phyloP scores from a whole-genome alignment of 1,284 basidiomycete genomes.

The Mycosarcoma mackinlayi region DNA sequence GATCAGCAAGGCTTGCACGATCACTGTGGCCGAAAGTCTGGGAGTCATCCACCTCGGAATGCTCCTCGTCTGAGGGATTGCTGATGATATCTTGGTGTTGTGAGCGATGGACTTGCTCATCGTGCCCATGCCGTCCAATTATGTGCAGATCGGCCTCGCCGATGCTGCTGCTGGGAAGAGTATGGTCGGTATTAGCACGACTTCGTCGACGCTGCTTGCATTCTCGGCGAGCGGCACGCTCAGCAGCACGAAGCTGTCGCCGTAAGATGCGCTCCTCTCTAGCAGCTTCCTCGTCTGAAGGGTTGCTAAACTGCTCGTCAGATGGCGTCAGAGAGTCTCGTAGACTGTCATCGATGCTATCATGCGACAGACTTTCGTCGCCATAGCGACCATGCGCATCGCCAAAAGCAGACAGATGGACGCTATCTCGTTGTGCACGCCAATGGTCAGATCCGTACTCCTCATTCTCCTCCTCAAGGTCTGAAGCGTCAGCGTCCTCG shows the following conservation, averaged over 20 bases:
- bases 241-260: constrained; percentile 38
- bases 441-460: constrained; percentile 36
- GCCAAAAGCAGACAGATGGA: constrained; percentile 29
- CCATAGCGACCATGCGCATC: constrained; percentile 9
- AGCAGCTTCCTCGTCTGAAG: constrained; percentile 61
- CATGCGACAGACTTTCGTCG: constrained; percentile 11
- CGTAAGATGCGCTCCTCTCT: constrained; percentile 43
- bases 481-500: constrained; percentile 58
- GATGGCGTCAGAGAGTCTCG: constrained; percentile 41
- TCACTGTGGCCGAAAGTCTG: constrained; percentile 41
- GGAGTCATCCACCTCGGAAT: constrained; percentile 36
- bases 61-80: constrained; percentile 55
- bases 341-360: constrained; percentile 27
- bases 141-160: constrained; percentile 36
- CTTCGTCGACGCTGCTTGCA: constrained; percentile 25
- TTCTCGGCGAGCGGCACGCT: constrained; percentile 23
- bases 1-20: constrained; percentile 1
- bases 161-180: constrained; percentile 55
- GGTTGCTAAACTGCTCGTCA: constrained; percentile 60
- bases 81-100: constrained; percentile 41
- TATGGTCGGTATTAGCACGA: constrained; percentile 49
- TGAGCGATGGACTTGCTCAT: constrained; percentile 1
- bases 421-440: constrained; percentile 19
- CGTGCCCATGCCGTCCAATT: constrained; percentile 6
- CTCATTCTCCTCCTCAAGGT: constrained; percentile 47